phyloP scores from a whole-genome alignment of 1,284 basidiomycete species.

The Tylopilus orsonianus region DNA sequence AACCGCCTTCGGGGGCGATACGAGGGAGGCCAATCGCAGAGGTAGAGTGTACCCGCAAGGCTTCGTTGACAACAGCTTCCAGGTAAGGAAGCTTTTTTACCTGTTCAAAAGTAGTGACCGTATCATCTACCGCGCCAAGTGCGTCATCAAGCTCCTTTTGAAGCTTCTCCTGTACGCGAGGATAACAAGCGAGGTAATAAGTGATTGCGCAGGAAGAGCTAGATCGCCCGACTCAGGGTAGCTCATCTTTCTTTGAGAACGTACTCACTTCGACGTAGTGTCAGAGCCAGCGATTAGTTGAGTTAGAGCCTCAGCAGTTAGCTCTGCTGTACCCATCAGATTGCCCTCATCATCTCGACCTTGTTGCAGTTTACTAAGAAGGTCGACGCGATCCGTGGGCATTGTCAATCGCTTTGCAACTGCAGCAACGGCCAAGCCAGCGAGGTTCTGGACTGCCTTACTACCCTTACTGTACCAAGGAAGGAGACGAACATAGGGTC shows the following conservation, averaged over 20 bases:
- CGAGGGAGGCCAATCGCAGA: constrained; percentile 83
- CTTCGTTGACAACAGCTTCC: constrained; percentile 82
- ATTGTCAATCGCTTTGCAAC: constrained; percentile 72
- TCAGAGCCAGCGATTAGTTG: constrained; percentile 85
- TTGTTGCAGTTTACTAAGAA: constrained; percentile 77
- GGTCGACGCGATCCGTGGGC: constrained; percentile 70
- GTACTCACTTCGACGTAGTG: constrained; percentile 76
- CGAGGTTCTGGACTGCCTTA: constrained; percentile 69
- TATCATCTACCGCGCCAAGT: constrained; percentile 58
- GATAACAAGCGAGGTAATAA: constrained; percentile 76
- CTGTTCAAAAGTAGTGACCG: constrained; percentile 53
- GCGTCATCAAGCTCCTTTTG: constrained; percentile 81
- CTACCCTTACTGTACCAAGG: constrained; percentile 80
- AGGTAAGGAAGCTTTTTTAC: constrained; percentile 75
- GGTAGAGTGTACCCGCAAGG: constrained; percentile 78
- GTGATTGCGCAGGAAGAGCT: constrained; percentile 83
- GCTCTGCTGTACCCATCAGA: constrained; percentile 74
- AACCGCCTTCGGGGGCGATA: constrained; percentile 66
- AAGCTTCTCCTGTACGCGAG: constrained; percentile 64
- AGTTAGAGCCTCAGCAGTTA: constrained; percentile 86
- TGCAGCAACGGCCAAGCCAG: constrained; percentile 80
- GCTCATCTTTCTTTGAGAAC: not conserved
- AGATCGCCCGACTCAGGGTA: constrained; percentile 1
- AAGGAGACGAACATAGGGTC: constrained; percentile 61
- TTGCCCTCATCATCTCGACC: constrained; percentile 79